Conservation (phyloP, 1,139 yeast genomes). For the Citeromyces siamensis region DNA sequence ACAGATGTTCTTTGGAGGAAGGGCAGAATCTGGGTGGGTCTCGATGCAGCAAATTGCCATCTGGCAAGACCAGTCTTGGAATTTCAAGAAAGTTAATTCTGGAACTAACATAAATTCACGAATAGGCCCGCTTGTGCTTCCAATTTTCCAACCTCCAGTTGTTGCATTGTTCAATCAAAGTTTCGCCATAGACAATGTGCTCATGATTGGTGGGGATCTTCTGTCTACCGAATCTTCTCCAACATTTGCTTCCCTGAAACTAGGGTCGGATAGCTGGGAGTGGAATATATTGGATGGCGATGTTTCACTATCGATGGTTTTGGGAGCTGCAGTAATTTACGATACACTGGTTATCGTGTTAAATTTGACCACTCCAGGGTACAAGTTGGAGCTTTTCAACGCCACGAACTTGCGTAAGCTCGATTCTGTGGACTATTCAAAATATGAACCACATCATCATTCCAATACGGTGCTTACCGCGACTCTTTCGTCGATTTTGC, state of each 20-base stretch:
- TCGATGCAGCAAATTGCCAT: slow-evolving; percentile 47
- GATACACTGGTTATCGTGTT: slow-evolving; percentile 23
- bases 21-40: slow-evolving; percentile 41
- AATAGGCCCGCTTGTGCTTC: slow-evolving; percentile 31
- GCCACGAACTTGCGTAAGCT: slow-evolving; percentile 14
- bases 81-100: slow-evolving; percentile 27
- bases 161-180: slow-evolving; percentile 11
- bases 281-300: slow-evolving; percentile 17
- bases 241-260: slow-evolving; percentile 23
- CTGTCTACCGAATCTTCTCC: slow-evolving; percentile 21
- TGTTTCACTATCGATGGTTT: slow-evolving; percentile 13
- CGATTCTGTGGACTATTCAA: slow-evolving; percentile 15
- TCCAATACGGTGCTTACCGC: slow-evolving; percentile 14
- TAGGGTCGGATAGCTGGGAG: slow-evolving; percentile 26
- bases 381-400: slow-evolving; percentile 17
- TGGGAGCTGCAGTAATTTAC: slow-evolving; percentile 27
- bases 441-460: slow-evolving; percentile 5
- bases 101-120: slow-evolving; percentile 29
- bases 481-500: slow-evolving; percentile 18
- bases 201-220: slow-evolving; percentile 24
- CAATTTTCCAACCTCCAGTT: slow-evolving; percentile 20
- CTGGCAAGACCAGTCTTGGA: slow-evolving; percentile 51
- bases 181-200: slow-evolving; percentile 18
- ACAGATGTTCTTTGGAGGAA: slow-evolving; percentile 40
- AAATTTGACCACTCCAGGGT: slow-evolving; percentile 8